A percentile compares a stretch with the other conserved stretches of the same genome.
Conservation (phyloP, 2,329 filamentous ascomycete genomes). For the Ceratocystis albifundus region DNA sequence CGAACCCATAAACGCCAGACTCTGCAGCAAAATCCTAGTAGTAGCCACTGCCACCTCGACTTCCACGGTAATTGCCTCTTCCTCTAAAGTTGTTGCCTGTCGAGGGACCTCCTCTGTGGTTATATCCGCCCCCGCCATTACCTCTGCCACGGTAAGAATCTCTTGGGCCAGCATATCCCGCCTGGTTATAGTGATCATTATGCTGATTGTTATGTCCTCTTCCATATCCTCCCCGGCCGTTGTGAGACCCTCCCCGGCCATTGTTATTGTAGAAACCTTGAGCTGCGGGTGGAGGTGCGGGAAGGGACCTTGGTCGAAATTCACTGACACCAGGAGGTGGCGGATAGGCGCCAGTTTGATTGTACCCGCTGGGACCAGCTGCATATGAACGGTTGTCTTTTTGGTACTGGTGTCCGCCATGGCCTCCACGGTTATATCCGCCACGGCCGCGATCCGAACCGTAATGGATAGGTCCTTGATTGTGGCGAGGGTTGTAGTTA, state of each 20-base stretch:
- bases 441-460: constrained; percentile 34
- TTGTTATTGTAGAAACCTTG: constrained; percentile 21
- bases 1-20: background rate
- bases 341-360: constrained; percentile 32
- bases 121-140: constrained; percentile 15
- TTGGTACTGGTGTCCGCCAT: constrained; percentile 20
- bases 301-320: constrained; percentile 36
- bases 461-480: constrained; percentile 26
- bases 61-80: constrained; percentile 18
- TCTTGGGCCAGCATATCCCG: constrained; percentile 11
- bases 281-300: constrained; percentile 34
- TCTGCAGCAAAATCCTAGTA: constrained; percentile 8
- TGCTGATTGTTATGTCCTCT: constrained; percentile 11
- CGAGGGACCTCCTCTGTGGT: constrained; percentile 1
- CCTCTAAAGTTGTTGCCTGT: constrained; percentile 14
- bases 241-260: constrained; percentile 20
- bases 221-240: constrained; percentile 10
- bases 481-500: constrained; percentile 19
- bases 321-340: constrained; percentile 37
- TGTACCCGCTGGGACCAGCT: constrained; percentile 26
- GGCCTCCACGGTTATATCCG: constrained; percentile 19
- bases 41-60: constrained; percentile 17
- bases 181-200: constrained; percentile 11
- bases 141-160: constrained; percentile 16
- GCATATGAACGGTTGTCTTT: constrained; percentile 23